Evolutionary conservation across 306 rosid species (phyloP).

Genomic region (Coriaria nepalensis): DNA sequence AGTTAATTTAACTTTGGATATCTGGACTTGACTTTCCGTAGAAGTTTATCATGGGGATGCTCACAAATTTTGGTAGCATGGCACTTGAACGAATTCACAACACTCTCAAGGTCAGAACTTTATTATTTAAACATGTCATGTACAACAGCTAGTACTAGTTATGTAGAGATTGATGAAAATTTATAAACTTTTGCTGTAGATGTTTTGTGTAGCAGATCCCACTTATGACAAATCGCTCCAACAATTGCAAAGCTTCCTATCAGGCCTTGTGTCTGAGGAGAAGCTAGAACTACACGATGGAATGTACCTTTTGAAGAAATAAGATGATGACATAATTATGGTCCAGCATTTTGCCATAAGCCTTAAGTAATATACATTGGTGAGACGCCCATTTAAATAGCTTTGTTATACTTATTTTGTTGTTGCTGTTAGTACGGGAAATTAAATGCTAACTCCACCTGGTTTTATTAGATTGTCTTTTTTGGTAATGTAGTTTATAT

Average conservation of each 20-base stretch:
- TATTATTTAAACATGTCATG: not conserved
- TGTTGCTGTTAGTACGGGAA: too few relatives aligned
- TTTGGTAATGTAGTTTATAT: too few relatives aligned
- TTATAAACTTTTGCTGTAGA: constrained; percentile 23
- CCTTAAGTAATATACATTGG: too few relatives aligned
- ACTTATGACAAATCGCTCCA: constrained; percentile 87
- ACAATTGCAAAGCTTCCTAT: constrained; percentile 73
- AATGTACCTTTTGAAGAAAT: constrained; percentile 60
- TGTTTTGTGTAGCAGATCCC: constrained; percentile 86
- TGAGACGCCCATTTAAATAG: too few relatives aligned
- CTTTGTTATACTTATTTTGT: too few relatives aligned
- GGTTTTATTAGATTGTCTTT: too few relatives aligned
- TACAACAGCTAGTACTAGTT: not conserved
- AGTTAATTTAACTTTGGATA: not conserved
- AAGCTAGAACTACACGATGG: constrained; percentile 78
- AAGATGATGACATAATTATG: constrained; percentile 2
- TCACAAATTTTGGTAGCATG: constrained; percentile 91
- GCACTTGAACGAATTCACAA: constrained; percentile 85
- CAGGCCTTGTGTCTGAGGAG: constrained; percentile 81
- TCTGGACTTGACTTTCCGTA: constrained; percentile 21
- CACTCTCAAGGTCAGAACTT: constrained; percentile 72
- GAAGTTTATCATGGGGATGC: constrained; percentile 96
- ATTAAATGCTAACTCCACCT: too few relatives aligned
- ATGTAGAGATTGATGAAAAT: too few relatives aligned
- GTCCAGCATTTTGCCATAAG: too few relatives aligned